Percentiles rank a stretch among this genome's conserved stretches.
These are phyloP conservation scores for Excoecaria agallocha DNA, from an alignment of 345 rosid species.

Conservation along the genomic window DNA sequence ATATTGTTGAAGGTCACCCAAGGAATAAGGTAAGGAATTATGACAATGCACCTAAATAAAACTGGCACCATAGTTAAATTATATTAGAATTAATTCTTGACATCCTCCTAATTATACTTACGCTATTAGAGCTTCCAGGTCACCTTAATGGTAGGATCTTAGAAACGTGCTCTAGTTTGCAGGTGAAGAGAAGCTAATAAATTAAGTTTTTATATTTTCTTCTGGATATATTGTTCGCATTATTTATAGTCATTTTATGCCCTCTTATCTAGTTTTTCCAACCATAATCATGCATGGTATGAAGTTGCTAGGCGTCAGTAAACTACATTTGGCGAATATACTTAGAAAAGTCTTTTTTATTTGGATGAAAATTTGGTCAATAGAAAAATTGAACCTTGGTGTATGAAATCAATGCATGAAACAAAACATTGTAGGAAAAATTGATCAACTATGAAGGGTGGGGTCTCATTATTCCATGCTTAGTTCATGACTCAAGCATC, in stretches of 20 bases:
- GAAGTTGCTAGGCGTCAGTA: conserved; percentile 1
- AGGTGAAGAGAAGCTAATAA: background rate
- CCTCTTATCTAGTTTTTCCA: background rate
- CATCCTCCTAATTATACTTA: background rate
- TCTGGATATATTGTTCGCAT: background rate
- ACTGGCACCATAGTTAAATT: background rate
- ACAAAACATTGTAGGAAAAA: conserved; percentile 42
- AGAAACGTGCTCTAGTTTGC: background rate
- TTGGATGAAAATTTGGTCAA: background rate
- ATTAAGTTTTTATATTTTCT: background rate
- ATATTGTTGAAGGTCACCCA: conserved; percentile 53
- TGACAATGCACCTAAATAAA: background rate
- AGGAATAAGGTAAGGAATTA: conserved; percentile 51
- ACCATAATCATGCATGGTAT: background rate
- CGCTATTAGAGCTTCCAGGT: background rate
- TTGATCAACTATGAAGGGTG: conserved; percentile 47
- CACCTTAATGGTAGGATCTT: background rate
- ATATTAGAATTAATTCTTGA: conserved; percentile 8
- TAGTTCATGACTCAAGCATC: conserved; percentile 48
- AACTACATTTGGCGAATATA: background rate
- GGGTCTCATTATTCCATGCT: conserved; percentile 55
- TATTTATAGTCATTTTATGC: background rate
- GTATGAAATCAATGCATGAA: conserved; percentile 2
- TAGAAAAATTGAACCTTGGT: background rate
- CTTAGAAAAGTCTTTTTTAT: background rate